These are phyloP conservation scores for Massariosphaeria phaeospora DNA, from an alignment of 495 filamentous ascomycete species.

Conservation along the genomic window DNA sequence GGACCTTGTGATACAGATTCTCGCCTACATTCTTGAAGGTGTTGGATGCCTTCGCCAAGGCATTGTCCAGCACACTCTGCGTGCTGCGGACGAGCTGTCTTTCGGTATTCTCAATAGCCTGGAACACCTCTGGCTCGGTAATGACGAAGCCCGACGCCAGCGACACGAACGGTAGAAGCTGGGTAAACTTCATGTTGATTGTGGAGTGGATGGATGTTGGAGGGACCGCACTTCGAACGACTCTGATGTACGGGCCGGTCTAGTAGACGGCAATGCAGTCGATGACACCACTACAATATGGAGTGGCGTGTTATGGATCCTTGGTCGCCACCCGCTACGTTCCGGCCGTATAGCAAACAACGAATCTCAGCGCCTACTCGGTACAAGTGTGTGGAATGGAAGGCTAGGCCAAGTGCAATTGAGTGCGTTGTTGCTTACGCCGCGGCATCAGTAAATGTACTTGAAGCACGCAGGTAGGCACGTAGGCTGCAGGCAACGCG, in stretches of 20 bases:
- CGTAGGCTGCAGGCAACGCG: too few species aligned
- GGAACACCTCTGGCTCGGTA: constrained; percentile 49
- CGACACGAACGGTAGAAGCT: constrained; percentile 52
- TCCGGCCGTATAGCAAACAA: too few species aligned
- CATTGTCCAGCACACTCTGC: constrained; percentile 48
- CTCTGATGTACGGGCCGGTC: not conserved
- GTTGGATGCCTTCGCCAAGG: constrained; percentile 40
- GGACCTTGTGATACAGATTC: constrained; percentile 37
- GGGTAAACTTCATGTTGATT: constrained; percentile 46
- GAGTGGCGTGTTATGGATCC: not conserved
- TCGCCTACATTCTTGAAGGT: constrained; percentile 30
- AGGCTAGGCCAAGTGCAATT: too few species aligned
- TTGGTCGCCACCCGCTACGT: too few species aligned
- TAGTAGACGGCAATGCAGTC: constrained; percentile 5
- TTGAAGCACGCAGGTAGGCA: too few species aligned
- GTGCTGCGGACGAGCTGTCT: constrained; percentile 38
- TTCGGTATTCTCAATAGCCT: constrained; percentile 39
- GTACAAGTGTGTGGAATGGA: too few species aligned
- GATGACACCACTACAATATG: constrained; percentile 19
- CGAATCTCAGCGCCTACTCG: too few species aligned
- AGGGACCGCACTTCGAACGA: not conserved
- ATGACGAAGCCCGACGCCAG: constrained; percentile 56
- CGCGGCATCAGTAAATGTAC: too few species aligned
- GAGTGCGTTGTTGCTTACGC: too few species aligned
- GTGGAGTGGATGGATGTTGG: not conserved